Percentiles rank a stretch among this genome's conserved stretches.
These are phyloP conservation scores for Epichloe elymi DNA, from an alignment of 2,329 filamentous ascomycete genomes.

Conservation along the genomic window DNA sequence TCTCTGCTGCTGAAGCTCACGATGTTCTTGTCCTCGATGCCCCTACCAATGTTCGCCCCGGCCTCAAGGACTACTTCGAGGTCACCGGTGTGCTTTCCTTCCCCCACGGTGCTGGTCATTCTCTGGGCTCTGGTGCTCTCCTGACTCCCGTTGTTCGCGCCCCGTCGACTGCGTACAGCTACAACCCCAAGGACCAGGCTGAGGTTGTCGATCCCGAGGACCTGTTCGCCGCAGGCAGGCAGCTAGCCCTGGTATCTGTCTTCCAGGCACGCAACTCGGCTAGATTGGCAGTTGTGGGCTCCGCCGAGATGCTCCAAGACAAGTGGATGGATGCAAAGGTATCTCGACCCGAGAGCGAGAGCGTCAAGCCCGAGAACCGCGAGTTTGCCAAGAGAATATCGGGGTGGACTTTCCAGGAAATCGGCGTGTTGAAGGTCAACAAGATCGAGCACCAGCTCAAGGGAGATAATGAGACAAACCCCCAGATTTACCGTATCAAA, in stretches of 20 bases:
- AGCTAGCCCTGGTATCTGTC: slow-evolving; percentile 72
- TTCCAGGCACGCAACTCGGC: slow-evolving; percentile 91
- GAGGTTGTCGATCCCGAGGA: slow-evolving; percentile 56
- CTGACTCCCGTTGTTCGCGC: slow-evolving; percentile 73
- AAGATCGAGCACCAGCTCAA: slow-evolving; percentile 62
- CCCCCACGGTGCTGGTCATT: slow-evolving; percentile 63
- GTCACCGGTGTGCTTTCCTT: slow-evolving; percentile 56
- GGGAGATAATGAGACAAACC: slow-evolving; percentile 54
- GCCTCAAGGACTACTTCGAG: slow-evolving; percentile 65
- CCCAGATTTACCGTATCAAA: slow-evolving; percentile 90
- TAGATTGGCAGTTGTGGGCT: slow-evolving; percentile 72
- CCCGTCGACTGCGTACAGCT: slow-evolving; percentile 76
- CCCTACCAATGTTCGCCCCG: slow-evolving; percentile 50
- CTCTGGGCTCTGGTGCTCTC: slow-evolving; percentile 64
- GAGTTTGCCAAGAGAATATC: slow-evolving; percentile 75
- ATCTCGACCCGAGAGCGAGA: slow-evolving; percentile 40
- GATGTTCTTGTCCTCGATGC: slow-evolving; percentile 72
- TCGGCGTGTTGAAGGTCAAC: slow-evolving; percentile 76
- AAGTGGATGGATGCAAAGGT: slow-evolving; percentile 79
- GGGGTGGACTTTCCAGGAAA: slow-evolving; percentile 95
- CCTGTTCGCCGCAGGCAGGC: slow-evolving; percentile 69
- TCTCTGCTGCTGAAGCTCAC: slow-evolving; percentile 68
- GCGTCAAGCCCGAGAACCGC: slow-evolving; percentile 59
- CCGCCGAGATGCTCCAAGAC: slow-evolving; percentile 76
- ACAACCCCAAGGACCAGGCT: slow-evolving; percentile 79